Percentiles rank a stretch among this genome's conserved stretches.
Conservation (phyloP, 1,139 yeast species). For the Geotrichum candidum region DNA sequence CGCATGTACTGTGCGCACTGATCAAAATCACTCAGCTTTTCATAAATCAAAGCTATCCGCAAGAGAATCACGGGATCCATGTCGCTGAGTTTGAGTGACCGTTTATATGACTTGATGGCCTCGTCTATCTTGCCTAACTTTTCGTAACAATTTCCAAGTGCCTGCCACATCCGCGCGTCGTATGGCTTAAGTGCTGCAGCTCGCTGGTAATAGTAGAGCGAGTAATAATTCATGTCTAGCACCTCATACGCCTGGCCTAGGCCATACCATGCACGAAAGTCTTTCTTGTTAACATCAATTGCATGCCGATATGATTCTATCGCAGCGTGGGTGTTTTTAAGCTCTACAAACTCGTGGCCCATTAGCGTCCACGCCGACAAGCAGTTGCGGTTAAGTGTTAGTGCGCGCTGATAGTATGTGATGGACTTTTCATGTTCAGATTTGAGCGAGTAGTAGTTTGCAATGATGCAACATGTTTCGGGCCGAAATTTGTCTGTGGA, state of each 20-base stretch:
- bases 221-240: constrained; percentile 88
- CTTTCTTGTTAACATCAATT: constrained; percentile 80
- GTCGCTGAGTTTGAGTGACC: constrained; percentile 45
- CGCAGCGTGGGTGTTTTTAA: constrained; percentile 95
- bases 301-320: constrained; percentile 93
- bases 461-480: constrained; percentile 91
- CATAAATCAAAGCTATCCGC: constrained; percentile 65
- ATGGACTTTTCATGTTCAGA: constrained; percentile 95
- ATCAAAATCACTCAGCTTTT: constrained; percentile 46
- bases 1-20: constrained; percentile 65
- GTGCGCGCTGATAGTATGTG: constrained; percentile 84
- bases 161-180: constrained; percentile 96
- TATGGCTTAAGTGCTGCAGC: constrained; percentile 85
- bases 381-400: constrained; percentile 72
- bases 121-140: constrained; percentile 64
- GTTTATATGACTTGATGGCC: constrained; percentile 51
- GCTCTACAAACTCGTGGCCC: constrained; percentile 98
- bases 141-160: constrained; percentile 85
- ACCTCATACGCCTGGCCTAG: constrained; percentile 98
- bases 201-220: constrained; percentile 84
- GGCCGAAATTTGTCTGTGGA: constrained; percentile 83
- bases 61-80: constrained; percentile 52
- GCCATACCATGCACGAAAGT: constrained; percentile 98
- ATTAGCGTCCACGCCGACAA: constrained; percentile 94
- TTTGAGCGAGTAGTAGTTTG: constrained; percentile 86